Percentiles rank a stretch among this genome's conserved stretches.
Evolutionary conservation across 352 stramenopile species (phyloP).

Genomic region (Pythium aquatile): DNA sequence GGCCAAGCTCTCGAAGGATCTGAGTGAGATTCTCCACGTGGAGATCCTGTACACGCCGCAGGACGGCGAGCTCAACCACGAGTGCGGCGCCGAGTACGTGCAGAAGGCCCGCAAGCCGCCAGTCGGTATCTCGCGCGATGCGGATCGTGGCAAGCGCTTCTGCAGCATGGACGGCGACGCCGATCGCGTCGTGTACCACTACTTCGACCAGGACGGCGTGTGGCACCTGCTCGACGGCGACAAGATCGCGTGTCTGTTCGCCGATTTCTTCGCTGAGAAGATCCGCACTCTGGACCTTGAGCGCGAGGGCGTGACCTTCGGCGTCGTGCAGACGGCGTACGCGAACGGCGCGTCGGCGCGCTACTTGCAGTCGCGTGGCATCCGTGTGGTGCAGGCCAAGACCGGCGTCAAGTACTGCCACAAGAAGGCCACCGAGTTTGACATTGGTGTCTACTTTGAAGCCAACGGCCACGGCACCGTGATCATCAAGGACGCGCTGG

Average conservation of each 20-base stretch:
- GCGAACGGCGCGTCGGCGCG: conserved; percentile 95
- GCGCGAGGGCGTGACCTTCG: conserved; percentile 86
- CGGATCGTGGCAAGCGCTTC: conserved; percentile 74
- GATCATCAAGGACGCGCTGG: conserved; percentile 91
- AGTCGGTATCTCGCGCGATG: conserved; percentile 57
- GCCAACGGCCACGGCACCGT: conserved; percentile 99
- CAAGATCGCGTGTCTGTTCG: conserved; percentile 97
- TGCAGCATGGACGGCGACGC: conserved; percentile 97
- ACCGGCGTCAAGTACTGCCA: conserved; percentile 99
- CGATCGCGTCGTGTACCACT: conserved; percentile 98
- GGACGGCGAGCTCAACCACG: conserved; percentile 93
- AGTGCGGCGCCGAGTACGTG: conserved; percentile 96
- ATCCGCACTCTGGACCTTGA: conserved; percentile 71
- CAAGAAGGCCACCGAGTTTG: conserved; percentile 93
- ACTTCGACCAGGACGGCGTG: conserved; percentile 69
- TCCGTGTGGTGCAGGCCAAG: conserved; percentile 90
- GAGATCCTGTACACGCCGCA: conserved; percentile 79
- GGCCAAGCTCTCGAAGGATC: conserved; percentile 71
- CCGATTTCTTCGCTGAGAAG: conserved; percentile 92
- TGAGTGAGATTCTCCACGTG: conserved; percentile 76
- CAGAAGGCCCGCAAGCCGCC: conserved; percentile 93
- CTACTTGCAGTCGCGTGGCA: conserved; percentile 79
- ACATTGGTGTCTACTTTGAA: conserved; percentile 99
- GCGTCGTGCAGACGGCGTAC: conserved; percentile 99
- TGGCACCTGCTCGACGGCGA: conserved; percentile 96